These are phyloP conservation scores for Hypsizygus marmoreus DNA, from an alignment of 768 basidiomycete species.

Conservation along the genomic window DNA sequence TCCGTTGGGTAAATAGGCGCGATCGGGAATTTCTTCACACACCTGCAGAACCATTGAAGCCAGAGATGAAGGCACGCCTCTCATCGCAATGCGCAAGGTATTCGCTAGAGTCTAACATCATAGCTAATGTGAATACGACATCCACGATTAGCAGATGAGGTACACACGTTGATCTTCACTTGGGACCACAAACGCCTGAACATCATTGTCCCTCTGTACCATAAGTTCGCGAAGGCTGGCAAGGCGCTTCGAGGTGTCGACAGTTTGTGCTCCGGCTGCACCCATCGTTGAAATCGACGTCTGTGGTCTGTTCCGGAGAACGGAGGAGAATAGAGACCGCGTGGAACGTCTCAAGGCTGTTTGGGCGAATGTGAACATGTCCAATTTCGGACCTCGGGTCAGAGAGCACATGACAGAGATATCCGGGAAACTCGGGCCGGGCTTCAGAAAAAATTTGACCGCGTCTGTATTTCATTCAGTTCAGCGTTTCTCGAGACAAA, in stretches of 20 bases:
- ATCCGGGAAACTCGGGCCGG: not conserved
- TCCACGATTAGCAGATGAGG: too few relatives aligned
- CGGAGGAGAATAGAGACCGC: conserved; percentile 9
- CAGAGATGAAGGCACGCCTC: conserved; percentile 85
- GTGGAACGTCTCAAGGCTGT: conserved; percentile 8
- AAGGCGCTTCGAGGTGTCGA: conserved; percentile 67
- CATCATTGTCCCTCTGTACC: conserved; percentile 44
- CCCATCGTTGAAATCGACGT: conserved; percentile 31
- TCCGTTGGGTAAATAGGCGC: not conserved
- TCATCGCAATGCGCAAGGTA: conserved; percentile 85
- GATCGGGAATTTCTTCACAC: conserved; percentile 14
- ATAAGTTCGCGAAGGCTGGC: conserved; percentile 69
- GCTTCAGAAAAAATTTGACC: too few relatives aligned
- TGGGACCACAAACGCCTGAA: conserved; percentile 81
- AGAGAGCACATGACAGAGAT: conserved; percentile 8
- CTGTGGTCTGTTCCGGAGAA: conserved; percentile 1
- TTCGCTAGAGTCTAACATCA: conserved; percentile 75
- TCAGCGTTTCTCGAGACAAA: too few relatives aligned
- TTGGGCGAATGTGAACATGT: conserved; percentile 6
- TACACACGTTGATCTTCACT: conserved; percentile 93
- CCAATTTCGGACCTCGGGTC: not conserved
- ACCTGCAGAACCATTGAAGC: conserved; percentile 95
- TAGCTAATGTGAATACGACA: not conserved
- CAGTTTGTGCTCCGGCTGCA: conserved; percentile 41
- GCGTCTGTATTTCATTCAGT: too few relatives aligned